Base-by-base conservation (phyloP, 2,329 filamentous ascomycete genomes). In the Aureobasidium sp. region DNA sequence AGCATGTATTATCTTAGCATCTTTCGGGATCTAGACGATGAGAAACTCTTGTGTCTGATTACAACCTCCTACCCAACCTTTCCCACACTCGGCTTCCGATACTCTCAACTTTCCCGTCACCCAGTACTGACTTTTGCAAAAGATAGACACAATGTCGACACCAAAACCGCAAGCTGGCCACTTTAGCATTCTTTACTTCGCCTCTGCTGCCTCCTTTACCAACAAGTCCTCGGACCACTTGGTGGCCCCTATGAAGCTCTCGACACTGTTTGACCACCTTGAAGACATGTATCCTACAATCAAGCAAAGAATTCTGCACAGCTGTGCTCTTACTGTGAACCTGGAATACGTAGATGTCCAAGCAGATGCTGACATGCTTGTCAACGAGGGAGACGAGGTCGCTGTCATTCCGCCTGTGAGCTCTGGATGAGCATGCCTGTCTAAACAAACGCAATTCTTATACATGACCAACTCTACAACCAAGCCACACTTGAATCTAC, bases 321-420 rank as follows among this genome's bases (percentile, higher is more conserved):
- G 86, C 63, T 90, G 87, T 70, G 81, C 91, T 62, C 82, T 95
- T 65, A 93, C 90, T 29, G 77, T 95, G 70, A 94, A 95, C 67
- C 76, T 93, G 59, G 83, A 90, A 63, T 95, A 95, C 75, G 85
- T 93, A 69, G 88, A 94, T 70, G 67, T 90, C 13, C 78, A 81
- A 11, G 77, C 79, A 5, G 78, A 78, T 36, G 73, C 74, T 21
- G 73, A 72, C 11, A 74, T 74, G 50, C 71, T 83, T 61, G 88
- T 95, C 62, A 75, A 84, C 57, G 84, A 84, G 65, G 89, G 87
- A 32, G 90, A 95, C 70, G 91, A 95, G 76, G 89, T 95, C 60
- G 91, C 88, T 45, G 88, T 95, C 39, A 93, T 95, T 62, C 90
- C 91, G 37, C 90, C 91, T 10, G 91, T 95, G 66, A 95, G 90